Base-by-base conservation (phyloP, 2,329 filamentous ascomycete genomes). In the Xylariomycetidae sp. region DNA sequence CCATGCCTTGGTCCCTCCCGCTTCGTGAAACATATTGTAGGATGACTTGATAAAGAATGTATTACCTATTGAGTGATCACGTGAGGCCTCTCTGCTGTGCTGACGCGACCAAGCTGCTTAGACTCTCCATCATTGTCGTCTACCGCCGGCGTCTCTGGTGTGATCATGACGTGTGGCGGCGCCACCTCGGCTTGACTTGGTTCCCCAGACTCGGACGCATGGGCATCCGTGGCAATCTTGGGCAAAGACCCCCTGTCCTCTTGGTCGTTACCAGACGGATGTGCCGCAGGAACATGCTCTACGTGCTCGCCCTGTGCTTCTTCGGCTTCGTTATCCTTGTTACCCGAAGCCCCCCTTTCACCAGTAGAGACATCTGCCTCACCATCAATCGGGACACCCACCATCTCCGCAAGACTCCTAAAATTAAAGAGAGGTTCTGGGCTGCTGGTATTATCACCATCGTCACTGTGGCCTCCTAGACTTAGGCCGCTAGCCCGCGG, bases 361-460 rank as follows among this genome's bases (percentile, higher is more conserved):
- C 10, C 33, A n/a, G 19, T 34, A 9, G 29, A 31, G 11, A 34
- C 36, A n/a, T 41, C 27, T 13, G 31, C 33, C 27, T 63, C 57
- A 3, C 66, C 64, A 32, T 77, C 73, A 20, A 78, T 62, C 29
- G 74, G 69, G 6, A 77, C 78, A 0, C 82, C 85, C 18, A 96
- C 85, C 57, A 94, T 86, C 41, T 87, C 85, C 2, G 87, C 85
- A 15, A 97, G 65, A 47, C 88, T 95, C 36, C 80, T 74, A 55
- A 96, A 96, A 58, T 95, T 96, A 61, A 94, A 92, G 75, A 95
- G 79, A 3, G 88, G 78, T 54, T 96, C 89, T n/a, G n/a, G n/a
- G 0, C 72, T 64, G 28, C 71, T 70, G 4, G 67, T 51, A 34
- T 66, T 72, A 5, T 78, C 72, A 10, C 67, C 66, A 9, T 69